A percentile compares a stretch with the other conserved stretches of the same genome.
Evolutionary conservation across 2,329 filamentous ascomycete genomes (phyloP).

Genomic region (Rhynchosporium agropyri): DNA sequence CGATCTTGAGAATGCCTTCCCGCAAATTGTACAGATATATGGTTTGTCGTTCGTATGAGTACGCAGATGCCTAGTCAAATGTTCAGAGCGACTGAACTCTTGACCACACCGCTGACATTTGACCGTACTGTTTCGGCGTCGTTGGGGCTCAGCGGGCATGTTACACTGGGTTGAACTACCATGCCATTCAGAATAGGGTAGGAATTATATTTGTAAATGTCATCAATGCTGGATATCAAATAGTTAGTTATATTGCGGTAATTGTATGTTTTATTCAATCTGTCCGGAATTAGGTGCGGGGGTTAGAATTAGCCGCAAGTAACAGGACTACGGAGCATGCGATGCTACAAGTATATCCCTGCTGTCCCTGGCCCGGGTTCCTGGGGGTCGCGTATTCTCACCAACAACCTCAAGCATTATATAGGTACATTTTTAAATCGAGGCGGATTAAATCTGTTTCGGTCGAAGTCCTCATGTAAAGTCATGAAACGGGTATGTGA

Average conservation of each 20-base stretch:
- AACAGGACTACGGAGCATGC: background rate
- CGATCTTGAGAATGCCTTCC: slow-evolving; percentile 14
- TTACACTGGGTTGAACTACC: background rate
- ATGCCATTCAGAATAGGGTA: too few relatives aligned
- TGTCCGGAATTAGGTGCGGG: slow-evolving; percentile 1
- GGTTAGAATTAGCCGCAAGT: background rate
- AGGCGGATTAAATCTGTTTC: too few relatives aligned
- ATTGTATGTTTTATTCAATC: background rate
- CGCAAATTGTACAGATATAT: background rate
- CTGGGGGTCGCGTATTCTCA: too few relatives aligned
- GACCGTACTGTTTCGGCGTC: background rate
- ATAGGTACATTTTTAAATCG: too few relatives aligned
- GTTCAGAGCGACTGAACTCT: slow-evolving; percentile 11
- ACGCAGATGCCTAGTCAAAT: slow-evolving; percentile 15
- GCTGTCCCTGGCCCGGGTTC: too few relatives aligned
- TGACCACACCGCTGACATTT: slow-evolving; percentile 4
- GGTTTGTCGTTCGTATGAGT: slow-evolving; percentile 16
- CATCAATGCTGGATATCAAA: too few relatives aligned
- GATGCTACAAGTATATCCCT: background rate
- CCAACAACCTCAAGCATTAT: too few relatives aligned
- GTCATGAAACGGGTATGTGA: too few relatives aligned
- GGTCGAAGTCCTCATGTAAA: too few relatives aligned
- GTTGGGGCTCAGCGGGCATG: background rate
- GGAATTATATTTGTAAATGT: too few relatives aligned
- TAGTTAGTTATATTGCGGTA: too few relatives aligned